Base-by-base conservation (phyloP, 331 rosid genomes). In the Quercus tomentella region DNA sequence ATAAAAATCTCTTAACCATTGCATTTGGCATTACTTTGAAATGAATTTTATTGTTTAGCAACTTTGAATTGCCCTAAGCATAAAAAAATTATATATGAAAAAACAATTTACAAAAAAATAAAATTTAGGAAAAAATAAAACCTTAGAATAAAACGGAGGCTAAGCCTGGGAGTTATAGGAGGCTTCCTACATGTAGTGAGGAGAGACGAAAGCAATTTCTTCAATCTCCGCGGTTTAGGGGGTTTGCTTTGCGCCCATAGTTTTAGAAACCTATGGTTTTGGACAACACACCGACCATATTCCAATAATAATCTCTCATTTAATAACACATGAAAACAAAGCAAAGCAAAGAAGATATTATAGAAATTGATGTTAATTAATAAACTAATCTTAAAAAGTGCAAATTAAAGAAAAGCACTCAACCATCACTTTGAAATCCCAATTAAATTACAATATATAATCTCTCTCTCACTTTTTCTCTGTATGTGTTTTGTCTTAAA, bases 271-370 rank as follows among this genome's bases (percentile, higher is more conserved):
- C 14, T 69, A 25, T 51, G 76, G 81, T 35, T 74, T 79, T 67
- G 66, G 80, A 80, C 80, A 74, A 74, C 57, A 26, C 77, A 72
- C 77, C 77, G 73, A 79, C 82, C 73, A 22, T 11, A 12, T 55
- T 55, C 66, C 72, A 54, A 37, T 43, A 55, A 12, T 28, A 17
- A 25, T 52, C 12, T 56, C 30, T 6, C 21, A 37, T 26, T 70
- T 81, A 69, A 76, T 70, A 68, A 31, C 45, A 26, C 62, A 76
- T 17, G 52, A 33, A 12, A 79, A 69, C 77, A 62, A 62, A 73
- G 41, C 7, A 22, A 60, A 63, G 62, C 60, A 56, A 72, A 63
- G 17, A 57, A 57, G 62, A 21, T 30, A 74, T 56, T 49, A 23
- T 57, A 25, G 23, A 52, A 9, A 70, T 82, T 52, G 49, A 41